phyloP scores from a whole-genome alignment of 2,329 filamentous ascomycete species.

The Davidsoniella australis region DNA sequence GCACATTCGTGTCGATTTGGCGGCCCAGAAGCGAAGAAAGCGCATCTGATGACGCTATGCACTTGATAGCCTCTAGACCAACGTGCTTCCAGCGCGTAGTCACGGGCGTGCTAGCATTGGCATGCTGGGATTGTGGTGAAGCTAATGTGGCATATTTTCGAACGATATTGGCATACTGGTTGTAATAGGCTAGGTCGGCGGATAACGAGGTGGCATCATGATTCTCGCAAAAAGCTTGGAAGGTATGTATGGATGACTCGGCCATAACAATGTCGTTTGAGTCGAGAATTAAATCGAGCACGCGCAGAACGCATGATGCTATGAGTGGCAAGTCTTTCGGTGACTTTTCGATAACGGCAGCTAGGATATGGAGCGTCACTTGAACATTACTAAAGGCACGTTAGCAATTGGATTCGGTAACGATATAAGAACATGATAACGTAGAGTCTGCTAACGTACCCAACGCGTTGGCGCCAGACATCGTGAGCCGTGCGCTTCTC shows the following conservation, averaged over 20 bases:
- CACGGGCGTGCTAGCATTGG: conserved; percentile 49
- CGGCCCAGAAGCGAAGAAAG: conserved; percentile 58
- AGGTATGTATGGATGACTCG: conserved; percentile 73
- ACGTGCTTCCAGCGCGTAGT: conserved; percentile 61
- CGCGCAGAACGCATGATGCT: conserved; percentile 65
- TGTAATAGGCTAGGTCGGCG: conserved; percentile 68
- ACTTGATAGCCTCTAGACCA: conserved; percentile 63
- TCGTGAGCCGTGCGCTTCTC: conserved; percentile 88
- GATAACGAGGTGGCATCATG: conserved; percentile 75
- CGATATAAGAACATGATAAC: neutral
- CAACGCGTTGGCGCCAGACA: conserved; percentile 74
- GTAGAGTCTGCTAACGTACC: conserved; percentile 33
- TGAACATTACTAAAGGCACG: conserved; percentile 58
- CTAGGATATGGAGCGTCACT: conserved; percentile 83
- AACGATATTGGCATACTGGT: conserved; percentile 69
- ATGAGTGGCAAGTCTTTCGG: conserved; percentile 83
- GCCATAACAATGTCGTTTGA: conserved; percentile 85
- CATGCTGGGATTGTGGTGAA: conserved; percentile 40
- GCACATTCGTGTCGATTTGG: conserved; percentile 64
- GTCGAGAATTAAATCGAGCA: conserved; percentile 65
- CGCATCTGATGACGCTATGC: conserved; percentile 63
- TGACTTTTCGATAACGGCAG: conserved; percentile 81
- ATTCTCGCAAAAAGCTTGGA: conserved; percentile 74
- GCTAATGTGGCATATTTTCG: conserved; percentile 65
- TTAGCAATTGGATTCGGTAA: neutral